Base-by-base conservation (phyloP, 164 flowering plant genomes). In the Chimonanthus praecox region DNA sequence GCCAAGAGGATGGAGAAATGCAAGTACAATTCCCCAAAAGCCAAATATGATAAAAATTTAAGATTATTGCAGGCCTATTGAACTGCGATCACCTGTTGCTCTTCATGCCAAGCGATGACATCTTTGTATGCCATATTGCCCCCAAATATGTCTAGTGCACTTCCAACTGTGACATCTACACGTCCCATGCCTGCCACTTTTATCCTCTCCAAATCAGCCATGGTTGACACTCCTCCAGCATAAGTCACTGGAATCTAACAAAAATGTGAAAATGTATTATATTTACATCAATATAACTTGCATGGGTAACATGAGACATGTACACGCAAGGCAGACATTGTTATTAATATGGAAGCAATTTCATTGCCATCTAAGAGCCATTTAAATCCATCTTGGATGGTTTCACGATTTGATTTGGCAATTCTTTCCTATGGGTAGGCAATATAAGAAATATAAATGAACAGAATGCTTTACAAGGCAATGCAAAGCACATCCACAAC, bases 91-190 rank as follows among this genome's bases (percentile, higher is more conserved):
- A 58, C 46, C 43, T 72, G 49, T 70, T 83, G 84, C 74, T 80
- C 76, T 46, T 71, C n/a, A 72, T 92, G 97, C 98, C 98, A 94
- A 71, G 84, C 78, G 7, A 94, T 89, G 2, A 92, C 94, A 68
- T 92, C 92, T 72, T 78, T 78, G 84, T 89, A 94, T 4, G 90
- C 80, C 75, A 94, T 75, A 73, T 85, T 85, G 9, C 97, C 98
- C 2, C 98, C 98, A 73, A 94, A 94, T 47, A 92, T 88, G 79
- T 94, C 97, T 79, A 94, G 76, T 47, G 98, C 96, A 74, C 98
- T 94, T 48, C 98, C 97, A 44, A 94, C 97, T 0, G 97, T 94
- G 15, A 90, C 97, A 84, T 94, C 94, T 58, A 92, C 98, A 15
- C 84, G 81, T 15, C 86, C 94, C 80, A 49, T 78, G 7, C 97